Conservation (phyloP, 1,284 basidiomycete species). For the Boletus semigastroideus region DNA sequence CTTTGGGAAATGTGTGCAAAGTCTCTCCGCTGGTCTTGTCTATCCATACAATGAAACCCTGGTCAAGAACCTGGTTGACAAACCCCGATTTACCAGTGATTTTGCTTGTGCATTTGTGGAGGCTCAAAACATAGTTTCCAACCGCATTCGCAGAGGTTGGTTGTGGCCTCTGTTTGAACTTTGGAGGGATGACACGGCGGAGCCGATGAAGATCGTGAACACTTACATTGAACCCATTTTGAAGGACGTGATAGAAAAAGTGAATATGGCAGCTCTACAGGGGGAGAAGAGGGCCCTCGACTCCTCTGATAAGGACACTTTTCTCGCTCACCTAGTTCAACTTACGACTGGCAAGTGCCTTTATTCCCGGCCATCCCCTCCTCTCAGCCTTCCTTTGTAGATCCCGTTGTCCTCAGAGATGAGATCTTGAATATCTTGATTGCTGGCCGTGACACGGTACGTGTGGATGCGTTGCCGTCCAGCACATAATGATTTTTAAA, state of each 20-base stretch:
- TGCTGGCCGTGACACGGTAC: slow-evolving; percentile 42
- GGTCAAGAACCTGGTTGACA: slow-evolving; percentile 6
- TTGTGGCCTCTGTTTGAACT: slow-evolving; percentile 54
- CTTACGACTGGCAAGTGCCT: slow-evolving; percentile 18
- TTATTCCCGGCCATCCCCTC: neutral
- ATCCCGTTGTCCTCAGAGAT: slow-evolving; percentile 36
- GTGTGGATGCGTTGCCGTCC: slow-evolving; percentile 1
- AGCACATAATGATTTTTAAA: slow-evolving; percentile 3
- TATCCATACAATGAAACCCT: slow-evolving; percentile 41
- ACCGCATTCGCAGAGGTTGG: slow-evolving; percentile 38
- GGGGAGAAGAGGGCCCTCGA: slow-evolving; percentile 13
- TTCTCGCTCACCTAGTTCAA: slow-evolving; percentile 26
- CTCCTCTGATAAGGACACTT: slow-evolving; percentile 17
- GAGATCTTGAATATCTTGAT: slow-evolving; percentile 43
- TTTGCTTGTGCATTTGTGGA: slow-evolving; percentile 34
- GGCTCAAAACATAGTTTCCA: slow-evolving; percentile 41
- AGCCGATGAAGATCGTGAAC: slow-evolving; percentile 48
- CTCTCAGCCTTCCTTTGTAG: slow-evolving; percentile 17
- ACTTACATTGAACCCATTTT: slow-evolving; percentile 52
- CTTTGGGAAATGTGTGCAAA: slow-evolving; percentile 45
- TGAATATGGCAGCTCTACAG: slow-evolving; percentile 17
- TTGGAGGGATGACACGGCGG: slow-evolving; percentile 42
- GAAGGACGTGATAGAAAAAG: slow-evolving; percentile 43
- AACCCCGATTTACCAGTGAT: slow-evolving; percentile 14
- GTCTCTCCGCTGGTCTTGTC: slow-evolving; percentile 41